Evolutionary conservation across 306 rosid genomes (phyloP).

Genomic region (Fagus crenata): DNA sequence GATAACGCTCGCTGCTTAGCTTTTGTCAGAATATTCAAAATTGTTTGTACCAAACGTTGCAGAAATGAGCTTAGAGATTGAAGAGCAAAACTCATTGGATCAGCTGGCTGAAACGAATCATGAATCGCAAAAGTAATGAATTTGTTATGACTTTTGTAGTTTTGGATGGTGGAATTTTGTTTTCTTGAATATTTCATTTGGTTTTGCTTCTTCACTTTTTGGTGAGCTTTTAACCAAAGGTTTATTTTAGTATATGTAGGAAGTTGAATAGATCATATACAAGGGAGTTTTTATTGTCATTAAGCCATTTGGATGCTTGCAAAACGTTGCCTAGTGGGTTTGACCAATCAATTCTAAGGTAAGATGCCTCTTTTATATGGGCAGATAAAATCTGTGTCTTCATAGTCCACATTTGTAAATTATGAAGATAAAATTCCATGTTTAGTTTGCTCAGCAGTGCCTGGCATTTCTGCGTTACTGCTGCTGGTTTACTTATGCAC

Average conservation of each 20-base stretch:
- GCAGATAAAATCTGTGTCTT: background rate
- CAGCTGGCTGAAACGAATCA: slow-evolving; percentile 40
- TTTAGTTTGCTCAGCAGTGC: background rate
- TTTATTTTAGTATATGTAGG: slow-evolving; percentile 50
- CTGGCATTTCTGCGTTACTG: slow-evolving; percentile 4
- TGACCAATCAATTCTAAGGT: slow-evolving; percentile 79
- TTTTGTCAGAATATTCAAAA: slow-evolving; percentile 22
- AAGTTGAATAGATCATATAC: slow-evolving; percentile 54
- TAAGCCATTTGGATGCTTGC: slow-evolving; percentile 77
- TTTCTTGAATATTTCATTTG: slow-evolving; percentile 6
- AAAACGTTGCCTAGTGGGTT: slow-evolving; percentile 71
- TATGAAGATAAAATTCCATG: background rate
- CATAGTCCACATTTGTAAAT: background rate
- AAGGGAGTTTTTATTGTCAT: slow-evolving; percentile 73
- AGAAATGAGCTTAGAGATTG: slow-evolving; percentile 73
- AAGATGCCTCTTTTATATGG: slow-evolving; percentile 17
- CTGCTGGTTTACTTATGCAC: slow-evolving; percentile 2
- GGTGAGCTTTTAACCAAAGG: slow-evolving; percentile 21
- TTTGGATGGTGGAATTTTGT: background rate
- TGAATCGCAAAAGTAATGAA: slow-evolving; percentile 56
- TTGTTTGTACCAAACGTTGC: slow-evolving; percentile 32
- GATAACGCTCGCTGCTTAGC: slow-evolving; percentile 27
- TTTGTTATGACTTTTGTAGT: slow-evolving; percentile 15
- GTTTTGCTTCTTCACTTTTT: slow-evolving; percentile 8
- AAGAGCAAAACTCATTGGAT: slow-evolving; percentile 41